Percentiles rank a stretch among this genome's conserved stretches.
phyloP scores from a whole-genome alignment of 495 filamentous ascomycete genomes.

The Penicillium verhagenii region DNA sequence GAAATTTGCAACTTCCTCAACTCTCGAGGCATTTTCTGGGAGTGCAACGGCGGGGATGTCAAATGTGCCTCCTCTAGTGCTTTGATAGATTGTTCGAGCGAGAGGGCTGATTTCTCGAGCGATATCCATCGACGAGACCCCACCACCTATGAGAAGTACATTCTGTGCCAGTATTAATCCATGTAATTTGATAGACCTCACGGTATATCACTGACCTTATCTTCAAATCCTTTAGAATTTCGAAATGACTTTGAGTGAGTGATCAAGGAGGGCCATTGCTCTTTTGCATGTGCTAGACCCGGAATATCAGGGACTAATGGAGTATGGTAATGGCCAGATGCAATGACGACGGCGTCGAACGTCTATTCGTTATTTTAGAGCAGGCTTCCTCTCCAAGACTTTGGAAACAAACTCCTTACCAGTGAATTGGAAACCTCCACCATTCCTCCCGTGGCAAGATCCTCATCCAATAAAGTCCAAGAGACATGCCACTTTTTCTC shows the following conservation, averaged over 20 bases:
- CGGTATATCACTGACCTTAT: slow-evolving; percentile 29
- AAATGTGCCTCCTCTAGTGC: slow-evolving; percentile 54
- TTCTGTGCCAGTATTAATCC: slow-evolving; percentile 36
- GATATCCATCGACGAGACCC: slow-evolving; percentile 61
- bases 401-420: slow-evolving; percentile 5
- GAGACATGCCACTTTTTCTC: slow-evolving; percentile 49
- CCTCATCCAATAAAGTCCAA: slow-evolving; percentile 30
- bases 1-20: slow-evolving; percentile 46
- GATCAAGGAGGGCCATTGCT: slow-evolving; percentile 48
- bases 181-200: background rate
- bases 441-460: slow-evolving; percentile 29
- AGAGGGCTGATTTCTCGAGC: slow-evolving; percentile 53
- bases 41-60: slow-evolving; percentile 51
- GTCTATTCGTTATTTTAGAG: slow-evolving; percentile 23
- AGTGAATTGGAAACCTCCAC: slow-evolving; percentile 24
- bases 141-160: slow-evolving; percentile 58
- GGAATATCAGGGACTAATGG: slow-evolving; percentile 55
- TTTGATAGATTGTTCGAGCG: slow-evolving; percentile 55
- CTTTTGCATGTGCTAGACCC: slow-evolving; percentile 53
- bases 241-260: slow-evolving; percentile 63
- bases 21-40: slow-evolving; percentile 47
- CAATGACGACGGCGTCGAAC: slow-evolving; percentile 58
- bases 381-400: too few species aligned
- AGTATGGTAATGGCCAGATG: slow-evolving; percentile 59
- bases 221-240: slow-evolving; percentile 42